Base-by-base conservation (phyloP, 768 basidiomycete species). In the Macrolepiota dolichaula region DNA sequence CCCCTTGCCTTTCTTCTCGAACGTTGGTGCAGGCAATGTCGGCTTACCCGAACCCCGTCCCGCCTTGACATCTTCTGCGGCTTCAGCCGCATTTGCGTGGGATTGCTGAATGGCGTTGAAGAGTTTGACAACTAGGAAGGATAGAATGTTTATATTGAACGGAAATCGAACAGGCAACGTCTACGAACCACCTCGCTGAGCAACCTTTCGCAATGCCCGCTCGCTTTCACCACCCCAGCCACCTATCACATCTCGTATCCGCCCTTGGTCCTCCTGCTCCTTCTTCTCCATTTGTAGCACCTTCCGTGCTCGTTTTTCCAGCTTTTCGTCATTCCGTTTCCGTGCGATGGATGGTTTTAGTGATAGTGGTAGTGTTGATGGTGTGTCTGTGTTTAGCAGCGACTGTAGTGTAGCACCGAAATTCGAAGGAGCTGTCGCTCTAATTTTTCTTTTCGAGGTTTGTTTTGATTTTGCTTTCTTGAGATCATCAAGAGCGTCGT, bases 191-290 rank as follows among this genome's bases (percentile, higher is more conserved):
- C 91, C 91, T 71, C 91, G 79, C 75, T 88, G 97, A 64, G 88
- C 96, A 72, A 83, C 92, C 79, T 89, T 98, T 71, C 82, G 85
- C 68, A 86, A 77, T 62, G 81, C 88, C 72, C 84, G 83, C 77
- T 88, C 93, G 73, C 83, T 85, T 72, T 91, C 90, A 12, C 83
- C 89, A 32, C 91, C 95, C 95, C 94, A 97, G 44, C 93, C 94
- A 60, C 87, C 92, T 70, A 91, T 92, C 15, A 86, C 84, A 70
- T 89, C 87, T 42, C 76, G 81, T 64, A 89, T 80, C 59, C 85
- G 76, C 12, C 84, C 84, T 63, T 78, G 85, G 64, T 91, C 89
- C 64, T 91, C 89, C 64, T 81, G 88, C 63, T 87, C 89, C 69
- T 86, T 90, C 72, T 79, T 85, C 67, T 91, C 91, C 25, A 83